Evolutionary conservation across 192 early-diverging fungal genomes (phyloP).

Genomic region (Coemansia sp.): DNA sequence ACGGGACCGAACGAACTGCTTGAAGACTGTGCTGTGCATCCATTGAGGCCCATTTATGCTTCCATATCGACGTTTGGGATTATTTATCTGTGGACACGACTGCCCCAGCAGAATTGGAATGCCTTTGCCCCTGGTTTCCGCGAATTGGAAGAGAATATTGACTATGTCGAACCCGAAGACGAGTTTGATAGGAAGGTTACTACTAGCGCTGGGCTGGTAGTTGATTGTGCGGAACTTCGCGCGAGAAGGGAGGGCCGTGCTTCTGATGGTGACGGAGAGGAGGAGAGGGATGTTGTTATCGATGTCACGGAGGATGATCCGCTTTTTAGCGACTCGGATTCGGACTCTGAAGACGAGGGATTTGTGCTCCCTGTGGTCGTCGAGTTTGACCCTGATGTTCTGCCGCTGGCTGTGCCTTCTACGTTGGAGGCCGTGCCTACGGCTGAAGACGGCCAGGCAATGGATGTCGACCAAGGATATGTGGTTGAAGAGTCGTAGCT

Average conservation of each 20-base stretch:
- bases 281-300: conserved; percentile 16
- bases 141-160: conserved; percentile 92
- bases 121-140: conserved; percentile 92
- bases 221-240: conserved; percentile 26
- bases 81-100: conserved; percentile 88
- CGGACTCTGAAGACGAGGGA: conserved; percentile 33
- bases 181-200: conserved; percentile 73
- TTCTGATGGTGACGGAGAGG: not conserved
- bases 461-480: conserved; percentile 2
- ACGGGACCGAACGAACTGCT: conserved; percentile 85
- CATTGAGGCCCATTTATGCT: conserved; percentile 75
- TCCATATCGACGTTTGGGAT: conserved; percentile 79
- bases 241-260: conserved; percentile 8
- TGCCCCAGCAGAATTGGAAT: conserved; percentile 77
- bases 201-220: conserved; percentile 5
- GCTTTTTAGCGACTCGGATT: conserved; percentile 50
- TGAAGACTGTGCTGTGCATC: conserved; percentile 81
- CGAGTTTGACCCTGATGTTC: conserved; percentile 2
- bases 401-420: not conserved
- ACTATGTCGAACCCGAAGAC: conserved; percentile 90
- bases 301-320: conserved; percentile 50
- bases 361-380: conserved; percentile 40
- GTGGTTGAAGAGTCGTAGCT: conserved; percentile 13
- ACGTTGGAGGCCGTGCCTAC: not conserved
- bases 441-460: not conserved